Evolutionary conservation across 495 filamentous ascomycete species (phyloP).

Genomic region (Chaetomium cochliodes): DNA sequence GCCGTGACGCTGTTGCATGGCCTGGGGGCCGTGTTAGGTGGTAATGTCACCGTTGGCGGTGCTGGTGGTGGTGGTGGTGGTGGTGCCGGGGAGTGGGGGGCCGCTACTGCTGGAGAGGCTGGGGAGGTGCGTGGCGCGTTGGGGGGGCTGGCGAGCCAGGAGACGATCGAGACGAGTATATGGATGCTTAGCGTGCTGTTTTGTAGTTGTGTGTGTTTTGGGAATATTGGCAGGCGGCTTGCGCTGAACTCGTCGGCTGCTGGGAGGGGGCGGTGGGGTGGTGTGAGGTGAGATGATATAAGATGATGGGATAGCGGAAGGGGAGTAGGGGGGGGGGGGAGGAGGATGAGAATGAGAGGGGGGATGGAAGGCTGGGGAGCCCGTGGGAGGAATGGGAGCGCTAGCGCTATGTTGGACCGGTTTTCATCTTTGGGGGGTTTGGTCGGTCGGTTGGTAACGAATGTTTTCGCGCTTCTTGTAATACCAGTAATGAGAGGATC

Average conservation of each 20-base stretch:
- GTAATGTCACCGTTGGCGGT: constrained; percentile 2
- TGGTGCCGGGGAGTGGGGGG: not conserved
- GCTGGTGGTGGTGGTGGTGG: not conserved
- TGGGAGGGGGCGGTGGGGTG: constrained; percentile 41
- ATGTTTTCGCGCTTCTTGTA: not conserved
- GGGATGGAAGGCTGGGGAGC: no score
- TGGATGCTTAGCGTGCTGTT: constrained; percentile 94
- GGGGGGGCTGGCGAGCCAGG: constrained; percentile 56
- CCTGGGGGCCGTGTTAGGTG: not conserved
- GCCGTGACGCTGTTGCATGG: not conserved
- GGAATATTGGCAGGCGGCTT: constrained; percentile 85
- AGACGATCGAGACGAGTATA: constrained; percentile 73
- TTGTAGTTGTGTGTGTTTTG: constrained; percentile 92
- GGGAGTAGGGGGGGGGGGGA: not conserved
- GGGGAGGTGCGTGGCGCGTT: no score
- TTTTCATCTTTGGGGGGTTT: no score
- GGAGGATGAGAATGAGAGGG: not conserved
- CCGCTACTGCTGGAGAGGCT: not conserved
- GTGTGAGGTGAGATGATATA: constrained; percentile 33
- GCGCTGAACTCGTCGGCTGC: constrained; percentile 48
- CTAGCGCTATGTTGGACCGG: not conserved
- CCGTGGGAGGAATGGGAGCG: not conserved
- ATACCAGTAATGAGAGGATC: constrained; percentile 5
- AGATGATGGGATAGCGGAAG: not conserved
- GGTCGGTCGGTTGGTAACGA: not conserved